Evolutionary conservation across 1,284 basidiomycete species (phyloP), one percentile per base, ranked within the genome.

Genomic region (Trametes polyzona): DNA sequence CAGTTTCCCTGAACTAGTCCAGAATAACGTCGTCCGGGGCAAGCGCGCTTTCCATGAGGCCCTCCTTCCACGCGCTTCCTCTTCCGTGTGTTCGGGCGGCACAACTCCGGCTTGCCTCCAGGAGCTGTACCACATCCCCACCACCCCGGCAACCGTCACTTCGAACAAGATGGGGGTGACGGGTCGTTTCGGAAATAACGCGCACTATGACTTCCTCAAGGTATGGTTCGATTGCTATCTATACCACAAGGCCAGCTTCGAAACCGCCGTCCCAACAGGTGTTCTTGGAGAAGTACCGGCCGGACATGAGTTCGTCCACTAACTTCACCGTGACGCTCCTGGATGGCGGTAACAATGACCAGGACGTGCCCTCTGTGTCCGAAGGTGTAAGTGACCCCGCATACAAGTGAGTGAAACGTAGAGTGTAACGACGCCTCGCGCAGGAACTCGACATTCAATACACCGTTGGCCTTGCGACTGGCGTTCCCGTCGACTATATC

Each of bases 371-470:
- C 7, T 51, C 75, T 19, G 76, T 75, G 17, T 65, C 71, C 21
- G 83, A 85, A 57, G 84, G 84, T n/a, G 73, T 74, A 40, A 74
- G 78, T 50, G n/a, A n/a, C n/a, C n/a, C n/a, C n/a, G n/a, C n/a
- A n/a, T n/a, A n/a, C n/a, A n/a, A n/a, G n/a, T n/a, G n/a, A n/a
- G n/a, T 73, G 3, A 17, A 19, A 9, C 6, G 21, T 14, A 30
- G n/a, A 16, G 12, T 37, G 21, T 47, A 3, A 8, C 21, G 7
- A n/a, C 10, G 12, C 4, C 8, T 26, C n/a, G n/a, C 10, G 23
- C 33, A 39, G 39, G 83, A 85, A 64, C 73, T 87, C 9, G 83
- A 87, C 61, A 81, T 86, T 32, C 83, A 88, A 71, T 86, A 86
- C 55, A 80, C 83, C 5, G 79, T 77, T 9, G 46, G 46, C 3